Percentiles rank a stretch among this genome's conserved stretches.
These are phyloP conservation scores for Lactarius trivialis DNA, from an alignment of 768 basidiomycete genomes.

Conservation along the genomic window DNA sequence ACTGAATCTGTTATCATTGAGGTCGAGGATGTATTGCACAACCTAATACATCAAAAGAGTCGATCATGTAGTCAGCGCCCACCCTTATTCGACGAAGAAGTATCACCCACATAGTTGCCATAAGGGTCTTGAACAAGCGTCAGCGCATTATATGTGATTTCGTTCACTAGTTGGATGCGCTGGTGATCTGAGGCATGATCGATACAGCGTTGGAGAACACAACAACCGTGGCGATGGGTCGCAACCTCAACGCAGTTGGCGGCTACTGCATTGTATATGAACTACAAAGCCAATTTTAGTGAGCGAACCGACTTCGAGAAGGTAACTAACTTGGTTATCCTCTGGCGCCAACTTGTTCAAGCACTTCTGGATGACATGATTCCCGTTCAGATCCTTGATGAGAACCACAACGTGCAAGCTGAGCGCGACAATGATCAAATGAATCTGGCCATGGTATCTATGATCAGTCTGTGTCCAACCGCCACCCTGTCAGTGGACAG, in stretches of 20 bases:
- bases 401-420: constrained; percentile 97
- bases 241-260: constrained; percentile 99
- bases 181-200: constrained; percentile 97
- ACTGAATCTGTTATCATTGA: constrained; percentile 98
- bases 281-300: constrained; percentile 39
- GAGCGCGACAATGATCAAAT: constrained; percentile 92
- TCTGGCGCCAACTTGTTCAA: constrained; percentile 96
- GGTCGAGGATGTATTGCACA: constrained; percentile 95
- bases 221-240: constrained; percentile 96
- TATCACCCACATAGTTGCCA: constrained; percentile 71
- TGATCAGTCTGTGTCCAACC: constrained; percentile 61
- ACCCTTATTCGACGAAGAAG: background rate
- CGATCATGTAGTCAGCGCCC: background rate
- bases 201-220: constrained; percentile 95
- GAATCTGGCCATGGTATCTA: constrained; percentile 85
- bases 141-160: constrained; percentile 97
- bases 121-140: constrained; percentile 97
- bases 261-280: constrained; percentile 99
- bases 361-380: constrained; percentile 99
- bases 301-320: background rate
- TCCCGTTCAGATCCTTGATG: constrained; percentile 97
- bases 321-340: constrained; percentile 78
- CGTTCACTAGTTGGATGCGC: constrained; percentile 92
- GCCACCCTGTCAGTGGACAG: constrained; percentile 44
- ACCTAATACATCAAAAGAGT: constrained; percentile 43